Evolutionary conservation across 1,284 basidiomycete species (phyloP).

Genomic region (Prillingera fragicola): DNA sequence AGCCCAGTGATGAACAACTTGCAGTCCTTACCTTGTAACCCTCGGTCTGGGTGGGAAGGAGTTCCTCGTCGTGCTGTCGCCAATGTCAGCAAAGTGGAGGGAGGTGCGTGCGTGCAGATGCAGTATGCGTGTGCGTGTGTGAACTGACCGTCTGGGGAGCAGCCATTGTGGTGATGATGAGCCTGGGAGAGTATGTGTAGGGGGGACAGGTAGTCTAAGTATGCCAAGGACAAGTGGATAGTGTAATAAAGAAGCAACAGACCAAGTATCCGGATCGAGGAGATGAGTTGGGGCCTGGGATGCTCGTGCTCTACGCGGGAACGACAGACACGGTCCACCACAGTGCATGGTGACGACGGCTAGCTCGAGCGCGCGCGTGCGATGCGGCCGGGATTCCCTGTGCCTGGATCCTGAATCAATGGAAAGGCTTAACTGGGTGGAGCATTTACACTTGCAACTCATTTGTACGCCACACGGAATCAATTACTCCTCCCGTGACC

Average conservation of each 20-base stretch:
- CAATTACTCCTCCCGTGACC: no score
- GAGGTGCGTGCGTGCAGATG: no score
- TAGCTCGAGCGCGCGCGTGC: no score
- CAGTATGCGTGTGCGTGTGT: not conserved
- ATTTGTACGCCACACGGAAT: no score
- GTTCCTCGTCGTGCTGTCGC: slow-evolving; percentile 33
- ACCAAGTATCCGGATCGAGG: no score
- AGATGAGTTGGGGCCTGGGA: not conserved
- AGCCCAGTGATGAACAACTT: not conserved
- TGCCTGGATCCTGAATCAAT: no score
- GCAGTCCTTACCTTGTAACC: slow-evolving; percentile 44
- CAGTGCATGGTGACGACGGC: no score
- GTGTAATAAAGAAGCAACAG: not conserved
- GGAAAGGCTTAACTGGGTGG: no score
- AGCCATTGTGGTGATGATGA: not conserved
- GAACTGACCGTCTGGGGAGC: not conserved
- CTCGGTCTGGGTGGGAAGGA: slow-evolving; percentile 42
- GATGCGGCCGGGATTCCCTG: no score
- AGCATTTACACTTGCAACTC: no score
- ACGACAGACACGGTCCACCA: not conserved
- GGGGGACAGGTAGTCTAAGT: not conserved
- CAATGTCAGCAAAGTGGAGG: no score
- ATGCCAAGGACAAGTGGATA: not conserved
- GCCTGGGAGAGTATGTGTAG: not conserved
- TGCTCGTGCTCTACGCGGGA: not conserved